phyloP scores from a whole-genome alignment of 2,329 filamentous ascomycete genomes.

The Leptographium lundbergii region DNA sequence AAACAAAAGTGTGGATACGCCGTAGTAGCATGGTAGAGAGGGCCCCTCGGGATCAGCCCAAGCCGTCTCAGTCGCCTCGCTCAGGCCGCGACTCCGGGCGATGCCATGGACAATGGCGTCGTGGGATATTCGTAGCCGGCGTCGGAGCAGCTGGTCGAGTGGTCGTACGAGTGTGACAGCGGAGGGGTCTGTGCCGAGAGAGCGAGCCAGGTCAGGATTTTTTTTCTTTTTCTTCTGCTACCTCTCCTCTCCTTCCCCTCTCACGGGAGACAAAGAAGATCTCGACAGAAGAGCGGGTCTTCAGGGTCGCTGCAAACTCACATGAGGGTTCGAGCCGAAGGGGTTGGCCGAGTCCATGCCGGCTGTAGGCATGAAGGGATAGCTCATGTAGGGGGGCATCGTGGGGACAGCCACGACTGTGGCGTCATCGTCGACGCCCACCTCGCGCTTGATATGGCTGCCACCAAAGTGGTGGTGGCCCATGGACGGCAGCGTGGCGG shows the following conservation, averaged over 20 bases:
- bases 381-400: constrained; percentile 55
- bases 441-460: constrained; percentile 58
- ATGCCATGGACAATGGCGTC: constrained; percentile 60
- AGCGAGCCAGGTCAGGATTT: constrained; percentile 31
- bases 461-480: constrained; percentile 14
- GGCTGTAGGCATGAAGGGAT: constrained; percentile 51
- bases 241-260: neutral
- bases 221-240: constrained; percentile 8
- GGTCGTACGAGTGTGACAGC: constrained; percentile 60
- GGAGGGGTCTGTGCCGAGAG: constrained; percentile 54
- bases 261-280: constrained; percentile 3
- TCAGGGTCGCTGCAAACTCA: constrained; percentile 43
- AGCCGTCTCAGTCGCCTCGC: neutral
- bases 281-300: neutral
- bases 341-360: constrained; percentile 47
- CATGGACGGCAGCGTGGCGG: constrained; percentile 47
- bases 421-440: constrained; percentile 9
- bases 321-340: constrained; percentile 62
- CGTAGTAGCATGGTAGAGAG: neutral
- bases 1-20: neutral
- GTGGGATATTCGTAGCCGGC: constrained; percentile 50
- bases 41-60: too few relatives aligned
- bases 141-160: constrained; percentile 51
- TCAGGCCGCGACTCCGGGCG: constrained; percentile 39
- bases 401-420: constrained; percentile 25